A percentile compares a stretch with the other conserved stretches of the same genome.
Evolutionary conservation across 805 yeast genomes (phyloP).

Genomic region (Saccharomycopsis synnaedendra): DNA sequence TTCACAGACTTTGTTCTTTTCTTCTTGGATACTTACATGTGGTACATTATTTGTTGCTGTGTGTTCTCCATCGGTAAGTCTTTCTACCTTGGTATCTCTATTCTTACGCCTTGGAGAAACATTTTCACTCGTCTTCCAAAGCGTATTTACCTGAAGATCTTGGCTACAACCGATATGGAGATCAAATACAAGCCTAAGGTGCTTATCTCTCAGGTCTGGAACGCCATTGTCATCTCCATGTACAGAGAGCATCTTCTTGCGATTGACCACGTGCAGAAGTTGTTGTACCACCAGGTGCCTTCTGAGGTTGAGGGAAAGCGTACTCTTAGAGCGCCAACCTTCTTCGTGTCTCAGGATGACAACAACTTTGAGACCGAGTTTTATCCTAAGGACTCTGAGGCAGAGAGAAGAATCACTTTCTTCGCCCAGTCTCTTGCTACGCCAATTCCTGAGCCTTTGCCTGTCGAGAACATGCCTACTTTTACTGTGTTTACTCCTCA

Average conservation of each 20-base stretch:
- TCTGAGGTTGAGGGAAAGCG: conserved; percentile 97
- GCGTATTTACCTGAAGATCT: conserved; percentile 94
- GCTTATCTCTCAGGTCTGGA: conserved; percentile 97
- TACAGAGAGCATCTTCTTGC: conserved; percentile 98
- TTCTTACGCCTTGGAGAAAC: conserved; percentile 99
- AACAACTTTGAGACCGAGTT: conserved; percentile 86
- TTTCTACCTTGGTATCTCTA: conserved; percentile 97
- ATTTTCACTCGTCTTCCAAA: conserved; percentile 96
- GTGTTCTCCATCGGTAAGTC: conserved; percentile 95
- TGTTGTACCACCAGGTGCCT: conserved; percentile 96
- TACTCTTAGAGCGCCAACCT: conserved; percentile 96
- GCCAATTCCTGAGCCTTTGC: conserved; percentile 97
- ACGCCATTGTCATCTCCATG: conserved; percentile 97
- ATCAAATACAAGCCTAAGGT: conserved; percentile 98
- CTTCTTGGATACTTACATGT: conserved; percentile 97
- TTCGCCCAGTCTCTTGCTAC: conserved; percentile 98
- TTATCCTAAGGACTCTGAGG: conserved; percentile 95
- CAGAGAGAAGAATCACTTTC: conserved; percentile 98
- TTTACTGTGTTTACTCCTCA: conserved; percentile 96
- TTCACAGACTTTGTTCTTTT: conserved; percentile 87
- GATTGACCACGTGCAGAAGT: conserved; percentile 95
- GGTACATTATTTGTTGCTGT: conserved; percentile 96
- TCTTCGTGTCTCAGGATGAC: conserved; percentile 97
- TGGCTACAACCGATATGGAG: conserved; percentile 99
- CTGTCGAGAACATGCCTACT: conserved; percentile 99